phyloP scores from a whole-genome alignment of 805 yeast species.

The Hanseniaspora mollemarum region DNA sequence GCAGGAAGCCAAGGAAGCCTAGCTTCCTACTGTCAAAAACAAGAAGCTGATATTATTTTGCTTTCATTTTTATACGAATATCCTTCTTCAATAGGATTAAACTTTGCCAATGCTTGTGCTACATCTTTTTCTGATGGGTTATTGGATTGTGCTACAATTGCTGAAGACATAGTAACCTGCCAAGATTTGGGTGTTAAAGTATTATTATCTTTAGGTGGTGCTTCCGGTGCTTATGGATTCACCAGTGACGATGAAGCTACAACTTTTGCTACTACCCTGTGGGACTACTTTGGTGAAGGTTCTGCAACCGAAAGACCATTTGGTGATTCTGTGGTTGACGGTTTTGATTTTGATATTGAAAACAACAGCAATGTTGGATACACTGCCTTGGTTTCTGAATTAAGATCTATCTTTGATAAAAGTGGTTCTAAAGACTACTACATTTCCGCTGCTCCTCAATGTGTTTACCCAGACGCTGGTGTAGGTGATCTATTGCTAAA shows the following conservation, averaged over 20 bases:
- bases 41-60: constrained; percentile 48
- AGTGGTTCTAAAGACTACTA: constrained; percentile 49
- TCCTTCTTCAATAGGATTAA: constrained; percentile 39
- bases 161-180: constrained; percentile 59
- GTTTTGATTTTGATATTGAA: constrained; percentile 89
- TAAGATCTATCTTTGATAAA: constrained; percentile 42
- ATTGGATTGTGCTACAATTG: constrained; percentile 44
- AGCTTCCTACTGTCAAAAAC: constrained; percentile 23
- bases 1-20: constrained; percentile 43
- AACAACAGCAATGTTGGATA: constrained; percentile 53
- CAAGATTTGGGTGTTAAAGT: constrained; percentile 71
- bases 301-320: constrained; percentile 49
- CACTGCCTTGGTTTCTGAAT: constrained; percentile 43
- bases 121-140: constrained; percentile 32
- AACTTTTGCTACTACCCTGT: constrained; percentile 46
- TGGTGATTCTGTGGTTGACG: constrained; percentile 69
- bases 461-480: constrained; percentile 71
- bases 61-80: constrained; percentile 59
- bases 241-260: constrained; percentile 69
- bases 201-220: constrained; percentile 65
- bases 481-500: constrained; percentile 47
- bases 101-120: constrained; percentile 48
- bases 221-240: constrained; percentile 73
- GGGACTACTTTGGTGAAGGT: constrained; percentile 57
- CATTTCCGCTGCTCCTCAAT: constrained; percentile 86